A percentile compares a stretch with the other conserved stretches of the same genome.
Evolutionary conservation across 345 rosid genomes (phyloP).

Genomic region (Salix caprea): DNA sequence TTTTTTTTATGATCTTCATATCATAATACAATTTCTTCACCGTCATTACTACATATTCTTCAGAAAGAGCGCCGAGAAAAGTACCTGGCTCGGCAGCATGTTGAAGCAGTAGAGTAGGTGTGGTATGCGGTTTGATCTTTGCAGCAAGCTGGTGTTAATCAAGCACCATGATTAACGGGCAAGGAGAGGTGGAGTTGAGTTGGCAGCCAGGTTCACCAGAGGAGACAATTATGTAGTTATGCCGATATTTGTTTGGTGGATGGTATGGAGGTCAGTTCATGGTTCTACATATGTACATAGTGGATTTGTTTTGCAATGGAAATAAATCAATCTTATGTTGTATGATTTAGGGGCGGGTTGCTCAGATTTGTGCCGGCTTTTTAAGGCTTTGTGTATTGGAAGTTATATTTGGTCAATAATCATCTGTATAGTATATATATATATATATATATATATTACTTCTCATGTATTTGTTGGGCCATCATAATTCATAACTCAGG

Average conservation of each 20-base stretch:
- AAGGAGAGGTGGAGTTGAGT: constrained; percentile 6
- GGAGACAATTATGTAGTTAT: neutral
- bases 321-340: constrained; percentile 5
- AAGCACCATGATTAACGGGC: neutral
- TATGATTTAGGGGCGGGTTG: neutral
- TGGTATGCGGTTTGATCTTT: constrained; percentile 3
- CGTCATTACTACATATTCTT: constrained; percentile 1
- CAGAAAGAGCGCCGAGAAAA: constrained; percentile 97
- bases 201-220: neutral
- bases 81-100: constrained; percentile 84
- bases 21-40: neutral
- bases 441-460: neutral
- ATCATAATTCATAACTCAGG: neutral
- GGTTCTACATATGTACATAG: constrained; percentile 14
- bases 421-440: neutral
- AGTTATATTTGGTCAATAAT: neutral
- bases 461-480: neutral
- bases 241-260: constrained; percentile 13
- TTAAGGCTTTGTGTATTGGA: neutral
- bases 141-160: neutral
- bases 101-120: constrained; percentile 41
- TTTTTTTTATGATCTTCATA: neutral
- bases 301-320: constrained; percentile 7
- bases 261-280: neutral
- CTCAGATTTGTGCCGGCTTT: neutral